Evolutionary conservation across 257 asterid genomes (phyloP), one percentile per base, ranked within the genome.

Genomic region (Mentha longifolia): DNA sequence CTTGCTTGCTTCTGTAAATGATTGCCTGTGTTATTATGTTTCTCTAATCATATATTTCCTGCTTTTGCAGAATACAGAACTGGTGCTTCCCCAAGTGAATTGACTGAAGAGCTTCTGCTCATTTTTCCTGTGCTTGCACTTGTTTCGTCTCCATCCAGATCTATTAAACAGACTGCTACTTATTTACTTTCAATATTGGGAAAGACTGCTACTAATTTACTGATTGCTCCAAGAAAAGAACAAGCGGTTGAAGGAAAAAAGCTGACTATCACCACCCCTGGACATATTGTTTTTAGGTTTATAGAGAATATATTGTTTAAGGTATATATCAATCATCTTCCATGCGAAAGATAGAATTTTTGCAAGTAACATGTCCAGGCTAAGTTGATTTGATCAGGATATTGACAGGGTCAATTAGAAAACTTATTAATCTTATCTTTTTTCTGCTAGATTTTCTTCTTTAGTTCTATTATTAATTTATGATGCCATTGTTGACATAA

Each of bases 71-170:
- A 79, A 70, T 17, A 74, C 51, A n/a, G 16, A 51, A 58, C 66
- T 62, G 76, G 76, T 73, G 80, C 78, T 67, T 72, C 80, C 61
- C 60, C 83, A 30, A 86, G 83, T 82, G 83, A 78, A 65, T 76
- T 88, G 75, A 68, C 70, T 65, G 97, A 84, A 84, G 99, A 88
- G 78, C 89, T 95, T 64, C 62, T 95, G 70, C 88, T 85, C 84
- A 86, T 95, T 71, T 89, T 95, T 74, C 99, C 99, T 45, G 89
- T 87, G 76, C 86, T 92, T 79, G 92, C 86, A 72, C 88, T 95
- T 78, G 85, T 87, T 54, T 85, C 97, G 41, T 91, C 95, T 73
- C 96, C 99, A 74, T 85, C 89, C 71, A 84, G 75, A 79, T 81
- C 81, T 56, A 82, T 88, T 71, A 95, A 95, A 82, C 86, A 85